phyloP scores from a whole-genome alignment of 306 rosid genomes.

The Senna siamea region DNA sequence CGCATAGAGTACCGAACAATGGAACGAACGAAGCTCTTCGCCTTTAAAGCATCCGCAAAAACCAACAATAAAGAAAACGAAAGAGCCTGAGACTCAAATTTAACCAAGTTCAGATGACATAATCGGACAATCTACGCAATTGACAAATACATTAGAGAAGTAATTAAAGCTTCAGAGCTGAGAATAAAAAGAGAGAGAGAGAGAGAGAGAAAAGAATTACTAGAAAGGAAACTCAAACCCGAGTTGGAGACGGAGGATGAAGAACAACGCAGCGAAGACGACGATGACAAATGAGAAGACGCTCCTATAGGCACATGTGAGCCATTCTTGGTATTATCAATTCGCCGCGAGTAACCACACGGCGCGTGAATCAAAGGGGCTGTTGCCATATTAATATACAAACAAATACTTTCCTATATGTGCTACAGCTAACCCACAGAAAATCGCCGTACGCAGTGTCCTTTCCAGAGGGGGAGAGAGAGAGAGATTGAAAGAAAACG shows the following conservation, averaged over 20 bases:
- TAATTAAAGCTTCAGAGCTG: slow-evolving; percentile 12
- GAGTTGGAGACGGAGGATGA: slow-evolving; percentile 23
- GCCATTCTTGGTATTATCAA: slow-evolving; percentile 19
- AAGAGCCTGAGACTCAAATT: neutral
- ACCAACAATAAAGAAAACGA: neutral
- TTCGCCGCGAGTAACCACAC: slow-evolving; percentile 19
- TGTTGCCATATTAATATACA: slow-evolving; percentile 30
- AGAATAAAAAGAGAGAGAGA: slow-evolving; percentile 26
- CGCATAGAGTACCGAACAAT: neutral
- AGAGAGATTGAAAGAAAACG: neutral
- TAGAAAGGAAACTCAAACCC: slow-evolving; percentile 24
- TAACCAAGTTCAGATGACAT: neutral
- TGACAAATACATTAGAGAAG: neutral
- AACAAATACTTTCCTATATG: neutral
- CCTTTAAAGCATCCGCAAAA: neutral
- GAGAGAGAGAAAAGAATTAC: slow-evolving; percentile 18
- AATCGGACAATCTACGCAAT: neutral
- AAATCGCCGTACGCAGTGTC: neutral
- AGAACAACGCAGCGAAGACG: slow-evolving; percentile 33
- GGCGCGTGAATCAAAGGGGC: slow-evolving; percentile 26
- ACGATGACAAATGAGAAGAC: slow-evolving; percentile 31
- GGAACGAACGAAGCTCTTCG: slow-evolving; percentile 3
- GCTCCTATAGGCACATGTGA: neutral
- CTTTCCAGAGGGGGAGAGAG: neutral
- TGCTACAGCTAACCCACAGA: neutral